These are phyloP conservation scores for Pelargonium cotyledonis DNA, from an alignment of 441 rosid species.

Conservation along the genomic window DNA sequence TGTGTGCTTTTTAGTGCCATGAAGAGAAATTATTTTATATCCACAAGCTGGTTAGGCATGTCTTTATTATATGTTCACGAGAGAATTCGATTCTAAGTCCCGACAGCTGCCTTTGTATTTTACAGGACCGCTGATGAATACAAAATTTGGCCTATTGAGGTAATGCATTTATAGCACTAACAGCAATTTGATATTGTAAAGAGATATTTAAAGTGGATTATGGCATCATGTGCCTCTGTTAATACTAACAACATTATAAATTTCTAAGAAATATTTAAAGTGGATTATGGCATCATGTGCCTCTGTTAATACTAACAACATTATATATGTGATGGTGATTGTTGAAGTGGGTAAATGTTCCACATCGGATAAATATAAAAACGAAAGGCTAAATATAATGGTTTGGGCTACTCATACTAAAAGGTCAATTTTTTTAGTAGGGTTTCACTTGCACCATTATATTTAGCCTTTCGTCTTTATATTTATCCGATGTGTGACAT, in stretches of 20 bases:
- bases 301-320: constrained; percentile 22
- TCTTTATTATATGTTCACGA: no score
- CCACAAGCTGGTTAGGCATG: background rate
- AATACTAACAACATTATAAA: constrained; percentile 21
- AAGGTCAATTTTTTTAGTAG: no score
- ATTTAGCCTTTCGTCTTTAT: no score
- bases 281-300: constrained; percentile 41
- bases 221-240: constrained; percentile 33
- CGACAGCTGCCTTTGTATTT: no score
- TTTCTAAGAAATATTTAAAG: constrained; percentile 35
- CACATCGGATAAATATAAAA: no score
- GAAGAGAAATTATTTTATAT: background rate
- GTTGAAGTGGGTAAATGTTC: no score
- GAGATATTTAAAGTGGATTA: constrained; percentile 36
- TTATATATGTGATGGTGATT: constrained; percentile 29
- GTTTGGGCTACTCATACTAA: no score
- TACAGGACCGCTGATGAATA: background rate
- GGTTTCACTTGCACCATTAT: no score
- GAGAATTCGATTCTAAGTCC: no score
- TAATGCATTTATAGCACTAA: constrained; percentile 22
- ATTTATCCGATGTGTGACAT: no score
- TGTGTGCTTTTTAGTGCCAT: background rate
- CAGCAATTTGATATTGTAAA: constrained; percentile 23
- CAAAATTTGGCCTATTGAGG: constrained; percentile 4
- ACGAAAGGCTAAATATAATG: no score